A percentile compares a stretch with the other conserved stretches of the same genome.
Evolutionary conservation across 306 rosid genomes (phyloP).

Genomic region (Pachyrhizus erosus): DNA sequence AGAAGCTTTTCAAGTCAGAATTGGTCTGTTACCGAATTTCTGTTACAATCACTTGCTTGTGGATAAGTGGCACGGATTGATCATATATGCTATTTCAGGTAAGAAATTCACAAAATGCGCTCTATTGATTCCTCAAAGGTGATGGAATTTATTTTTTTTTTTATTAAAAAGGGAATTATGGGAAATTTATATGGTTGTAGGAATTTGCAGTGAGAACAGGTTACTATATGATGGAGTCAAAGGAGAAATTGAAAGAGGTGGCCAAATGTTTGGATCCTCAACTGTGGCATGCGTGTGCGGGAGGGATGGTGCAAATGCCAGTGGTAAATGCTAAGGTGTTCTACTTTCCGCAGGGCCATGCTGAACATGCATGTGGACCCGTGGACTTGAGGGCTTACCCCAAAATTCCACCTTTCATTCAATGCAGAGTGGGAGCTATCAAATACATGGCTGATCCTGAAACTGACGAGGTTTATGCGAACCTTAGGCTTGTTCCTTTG

Average conservation of each 20-base stretch:
- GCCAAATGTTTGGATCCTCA: slow-evolving; percentile 75
- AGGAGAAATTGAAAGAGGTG: slow-evolving; percentile 62
- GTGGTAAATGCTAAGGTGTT: slow-evolving; percentile 63
- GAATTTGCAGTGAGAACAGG: slow-evolving; percentile 34
- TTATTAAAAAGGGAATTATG: neutral
- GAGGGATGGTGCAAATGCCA: slow-evolving; percentile 91
- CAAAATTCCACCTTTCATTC: slow-evolving; percentile 56
- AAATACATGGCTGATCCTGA: slow-evolving; percentile 83
- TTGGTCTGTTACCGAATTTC: slow-evolving; percentile 21
- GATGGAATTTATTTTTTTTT: neutral
- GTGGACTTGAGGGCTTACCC: slow-evolving; percentile 62
- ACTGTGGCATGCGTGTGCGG: slow-evolving; percentile 92
- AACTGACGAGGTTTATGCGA: slow-evolving; percentile 76
- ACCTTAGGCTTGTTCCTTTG: slow-evolving; percentile 60
- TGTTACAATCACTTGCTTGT: neutral
- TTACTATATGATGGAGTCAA: slow-evolving; percentile 66
- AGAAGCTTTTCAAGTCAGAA: slow-evolving; percentile 11
- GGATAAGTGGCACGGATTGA: slow-evolving; percentile 39
- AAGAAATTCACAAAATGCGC: slow-evolving; percentile 29
- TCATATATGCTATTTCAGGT: slow-evolving; percentile 47
- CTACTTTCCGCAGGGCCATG: slow-evolving; percentile 81
- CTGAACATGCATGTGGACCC: slow-evolving; percentile 73
- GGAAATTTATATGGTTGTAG: slow-evolving; percentile 37
- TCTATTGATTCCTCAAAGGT: neutral
- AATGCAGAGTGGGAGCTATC: slow-evolving; percentile 62